phyloP scores from a whole-genome alignment of 2,329 filamentous ascomycete genomes.

The Fusarium torulosum region DNA sequence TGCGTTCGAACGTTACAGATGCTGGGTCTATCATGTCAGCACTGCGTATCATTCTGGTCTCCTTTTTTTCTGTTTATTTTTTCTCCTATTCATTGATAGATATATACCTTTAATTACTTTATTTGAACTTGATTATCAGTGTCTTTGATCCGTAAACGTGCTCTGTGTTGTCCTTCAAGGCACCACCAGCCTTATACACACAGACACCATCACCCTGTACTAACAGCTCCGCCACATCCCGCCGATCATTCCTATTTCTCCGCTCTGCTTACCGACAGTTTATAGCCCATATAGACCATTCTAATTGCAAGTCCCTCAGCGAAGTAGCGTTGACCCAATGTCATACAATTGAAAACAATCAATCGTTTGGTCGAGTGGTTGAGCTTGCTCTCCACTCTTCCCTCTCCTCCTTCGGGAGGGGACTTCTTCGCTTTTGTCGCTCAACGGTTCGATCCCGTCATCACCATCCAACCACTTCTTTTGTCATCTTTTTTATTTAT shows the following conservation, averaged over 20 bases:
- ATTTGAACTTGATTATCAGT: neutral
- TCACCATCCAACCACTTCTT: neutral
- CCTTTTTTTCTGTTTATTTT: neutral
- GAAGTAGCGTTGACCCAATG: slow-evolving; percentile 17
- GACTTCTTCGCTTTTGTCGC: slow-evolving; percentile 31
- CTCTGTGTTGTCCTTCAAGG: neutral
- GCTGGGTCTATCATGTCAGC: neutral
- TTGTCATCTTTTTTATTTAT: too few species aligned
- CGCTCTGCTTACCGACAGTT: too few species aligned
- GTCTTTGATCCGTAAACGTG: neutral
- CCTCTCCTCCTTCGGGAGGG: neutral
- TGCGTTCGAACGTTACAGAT: neutral
- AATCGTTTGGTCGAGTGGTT: slow-evolving; percentile 12
- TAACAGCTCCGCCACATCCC: neutral
- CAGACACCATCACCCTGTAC: too few species aligned
- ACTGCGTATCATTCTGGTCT: neutral
- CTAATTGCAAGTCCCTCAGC: neutral
- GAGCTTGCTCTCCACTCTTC: neutral
- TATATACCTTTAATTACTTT: neutral
- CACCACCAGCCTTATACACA: too few species aligned
- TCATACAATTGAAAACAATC: neutral
- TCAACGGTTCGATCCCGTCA: neutral
- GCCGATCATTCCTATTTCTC: neutral
- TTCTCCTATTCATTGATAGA: neutral
- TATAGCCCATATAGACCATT: neutral